Conservation (phyloP, 345 rosid genomes). For the Mangifera indica region DNA sequence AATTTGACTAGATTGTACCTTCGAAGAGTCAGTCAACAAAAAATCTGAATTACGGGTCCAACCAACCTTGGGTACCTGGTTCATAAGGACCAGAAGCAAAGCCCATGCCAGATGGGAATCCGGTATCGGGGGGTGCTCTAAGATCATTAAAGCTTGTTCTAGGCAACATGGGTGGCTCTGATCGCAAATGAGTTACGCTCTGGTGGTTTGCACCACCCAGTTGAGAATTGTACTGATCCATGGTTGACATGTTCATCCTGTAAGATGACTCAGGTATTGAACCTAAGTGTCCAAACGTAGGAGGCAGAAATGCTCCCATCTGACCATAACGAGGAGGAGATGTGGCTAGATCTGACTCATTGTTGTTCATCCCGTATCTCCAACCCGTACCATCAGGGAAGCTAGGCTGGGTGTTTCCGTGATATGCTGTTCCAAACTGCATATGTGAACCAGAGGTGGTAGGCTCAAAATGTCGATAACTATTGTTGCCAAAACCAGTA, state of each 20-base stretch:
- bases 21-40: background rate
- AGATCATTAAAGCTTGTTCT: slow-evolving; percentile 28
- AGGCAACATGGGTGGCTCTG: slow-evolving; percentile 32
- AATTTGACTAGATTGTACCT: background rate
- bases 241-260: slow-evolving; percentile 39
- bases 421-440: slow-evolving; percentile 34
- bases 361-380: slow-evolving; percentile 21
- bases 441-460: slow-evolving; percentile 8
- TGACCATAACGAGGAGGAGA: slow-evolving; percentile 24
- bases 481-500: slow-evolving; percentile 8
- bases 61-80: slow-evolving; percentile 59
- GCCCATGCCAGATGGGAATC: slow-evolving; percentile 23
- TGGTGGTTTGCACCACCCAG: slow-evolving; percentile 54
- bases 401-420: slow-evolving; percentile 22
- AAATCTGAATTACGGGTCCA: slow-evolving; percentile 45
- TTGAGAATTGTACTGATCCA: slow-evolving; percentile 62
- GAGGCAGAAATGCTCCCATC: slow-evolving; percentile 32
- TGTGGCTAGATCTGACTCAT: slow-evolving; percentile 19
- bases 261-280: slow-evolving; percentile 26
- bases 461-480: slow-evolving; percentile 4
- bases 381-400: slow-evolving; percentile 36
- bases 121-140: slow-evolving; percentile 20
- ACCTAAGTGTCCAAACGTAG: slow-evolving; percentile 25
- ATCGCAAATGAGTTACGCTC: slow-evolving; percentile 35
- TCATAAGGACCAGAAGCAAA: slow-evolving; percentile 52